Base-by-base conservation (phyloP, 306 rosid species). In the Cucurbita maxima region DNA sequence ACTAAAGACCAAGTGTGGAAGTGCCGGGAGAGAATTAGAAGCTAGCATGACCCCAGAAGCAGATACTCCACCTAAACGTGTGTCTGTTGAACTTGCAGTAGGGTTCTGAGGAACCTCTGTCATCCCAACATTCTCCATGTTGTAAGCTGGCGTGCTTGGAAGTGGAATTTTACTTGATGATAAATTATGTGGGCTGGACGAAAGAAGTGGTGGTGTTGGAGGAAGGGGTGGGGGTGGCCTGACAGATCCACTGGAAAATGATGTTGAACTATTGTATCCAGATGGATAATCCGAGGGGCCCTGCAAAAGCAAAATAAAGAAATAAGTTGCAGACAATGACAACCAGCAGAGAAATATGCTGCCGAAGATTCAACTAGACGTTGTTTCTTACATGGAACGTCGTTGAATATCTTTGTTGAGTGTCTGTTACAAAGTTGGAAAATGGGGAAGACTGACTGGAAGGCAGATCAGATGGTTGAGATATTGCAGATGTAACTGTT, bases 171-270 rank as follows among this genome's bases (percentile, higher is more conserved):
- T 94, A 58, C 66, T 81, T 51, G 89, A 54, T 72, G 88, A 44
- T 75, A 86, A 56, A 83, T 93, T 88, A 79, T 83, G 87, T 18
- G 90, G 82, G 82, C 86, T 83, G 55, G 97, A 85, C 63, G 87
- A 86, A 86, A 57, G 88, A 75, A 97, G 98, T 67, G 99, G 95
- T 18, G 97, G 97, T 30, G 96, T 94, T 38, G 89, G 97, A 71
- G 99, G 99, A 80, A 94, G 99, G 4, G 99, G 99, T 54, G 98
- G 98, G 51, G 91, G 96, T 18, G 83, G 85, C 83, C 99, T 86
- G 76, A 76, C 87, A 66, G 84, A 85, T 68, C 94, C 91, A 77
- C 91, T 74, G 37, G 99, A 89, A 71, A 78, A 79, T 67, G 89
- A 79, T 51, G 85, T 6, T 36, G 90, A 82, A 77, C 72, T 82